A percentile compares a stretch with the other conserved stretches of the same genome.
These are phyloP conservation scores for Aurinia saxatilis DNA, from an alignment of 345 rosid genomes.

Conservation along the genomic window DNA sequence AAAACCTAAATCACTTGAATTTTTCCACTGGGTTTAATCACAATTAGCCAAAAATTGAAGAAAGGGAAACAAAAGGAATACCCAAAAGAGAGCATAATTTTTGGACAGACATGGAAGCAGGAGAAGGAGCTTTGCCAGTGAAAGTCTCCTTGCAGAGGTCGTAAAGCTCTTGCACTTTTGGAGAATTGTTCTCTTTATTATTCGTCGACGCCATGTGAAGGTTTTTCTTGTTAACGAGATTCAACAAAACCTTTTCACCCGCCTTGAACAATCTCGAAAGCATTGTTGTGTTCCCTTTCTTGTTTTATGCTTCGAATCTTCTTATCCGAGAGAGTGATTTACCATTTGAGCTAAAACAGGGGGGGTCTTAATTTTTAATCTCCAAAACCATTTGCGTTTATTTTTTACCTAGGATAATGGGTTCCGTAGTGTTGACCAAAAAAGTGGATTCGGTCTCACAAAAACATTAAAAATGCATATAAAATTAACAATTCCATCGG, in stretches of 20 bases:
- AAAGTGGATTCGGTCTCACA: no score
- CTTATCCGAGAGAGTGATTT: no score
- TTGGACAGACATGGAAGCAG: constrained; percentile 42
- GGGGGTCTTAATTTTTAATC: no score
- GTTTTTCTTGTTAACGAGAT: constrained; percentile 29
- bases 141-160: constrained; percentile 55
- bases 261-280: constrained; percentile 41
- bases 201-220: constrained; percentile 37
- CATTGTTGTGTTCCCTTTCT: no score
- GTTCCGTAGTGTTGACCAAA: no score
- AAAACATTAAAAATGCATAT: no score
- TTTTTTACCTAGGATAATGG: no score
- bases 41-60: background rate
- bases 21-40: background rate
- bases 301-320: no score
- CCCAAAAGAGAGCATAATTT: constrained; percentile 67
- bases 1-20: background rate
- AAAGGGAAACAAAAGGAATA: constrained; percentile 26
- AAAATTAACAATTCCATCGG: no score
- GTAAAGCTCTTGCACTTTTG: constrained; percentile 63
- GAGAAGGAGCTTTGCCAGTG: constrained; percentile 48
- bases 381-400: no score
- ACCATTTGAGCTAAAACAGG: no score
- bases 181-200: no score
- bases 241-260: constrained; percentile 35